Base-by-base conservation (phyloP, 768 basidiomycete species). In the Ephemerocybe angulata region DNA sequence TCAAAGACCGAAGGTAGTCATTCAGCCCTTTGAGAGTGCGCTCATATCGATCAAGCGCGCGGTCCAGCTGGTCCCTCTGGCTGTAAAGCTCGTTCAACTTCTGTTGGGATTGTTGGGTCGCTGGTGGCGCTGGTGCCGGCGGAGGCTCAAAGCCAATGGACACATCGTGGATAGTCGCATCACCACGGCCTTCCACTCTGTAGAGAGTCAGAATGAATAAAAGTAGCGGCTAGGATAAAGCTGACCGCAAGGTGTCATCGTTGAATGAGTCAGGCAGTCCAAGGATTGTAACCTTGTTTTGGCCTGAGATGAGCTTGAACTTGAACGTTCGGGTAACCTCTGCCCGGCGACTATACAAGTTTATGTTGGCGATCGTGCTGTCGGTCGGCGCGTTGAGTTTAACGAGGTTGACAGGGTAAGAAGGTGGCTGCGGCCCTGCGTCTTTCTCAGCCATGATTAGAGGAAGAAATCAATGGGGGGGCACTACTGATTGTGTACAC, bases 121-220 rank as follows among this genome's bases (percentile, higher is more conserved):
- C 72, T 1, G 70, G 62, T 6, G 53, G 63, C 1, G 58, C 58
- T 7, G 41, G 17, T 5, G 62, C 41, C 3, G 63, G 55, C 12
- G 50, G 55, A 17, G 65, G 52, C 21, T 60, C 54, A 1, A 27
- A 49, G 1, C 70, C 69, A 28, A 75, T 57, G n/a, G 70, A 67
- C 1, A 78, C 76, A 55, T 78, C 76, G 44, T 78, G 75, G 38
- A 79, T 78, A 1, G 72, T 76, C 4, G 75, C 76, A 44, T 64
- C 58, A 19, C 76, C 75, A 19, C 67, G 61, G 11, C 76, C 77
- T 62, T 78, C 74, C 2, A 77, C 76, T 53, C 77, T 78, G 53
- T 12, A 56, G 8, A 25, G 53, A 7, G 49, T 47, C 19, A 35
- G 8, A 35, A 35, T 44, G 22, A n/a, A 41, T 41, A 17, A 21